Evolutionary conservation across 805 yeast genomes (phyloP), one percentile per base, ranked within the genome.

Genomic region (Myxozyma nipponensis): DNA sequence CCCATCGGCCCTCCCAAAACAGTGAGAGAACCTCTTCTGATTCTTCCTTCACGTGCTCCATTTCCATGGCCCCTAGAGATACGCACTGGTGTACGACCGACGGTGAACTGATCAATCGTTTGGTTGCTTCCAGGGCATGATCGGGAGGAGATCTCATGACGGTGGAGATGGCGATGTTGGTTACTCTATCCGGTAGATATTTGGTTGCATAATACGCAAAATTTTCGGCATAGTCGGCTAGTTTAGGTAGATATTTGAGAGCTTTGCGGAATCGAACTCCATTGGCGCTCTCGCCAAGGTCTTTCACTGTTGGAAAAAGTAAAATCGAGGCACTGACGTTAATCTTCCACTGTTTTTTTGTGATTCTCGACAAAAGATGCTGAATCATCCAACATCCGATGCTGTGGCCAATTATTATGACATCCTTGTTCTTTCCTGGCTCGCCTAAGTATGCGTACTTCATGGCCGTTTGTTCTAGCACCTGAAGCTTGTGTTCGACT

Each of bases 311-410:
- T 1, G 95, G 95, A 47, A 86, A 83, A 18, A 84, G 69, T 45
- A 84, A 68, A 0, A 88, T 87, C 19, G 77, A 71, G 48, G 78
- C 73, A 45, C 63, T 66, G 28, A 79, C 66, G 3, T 66, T 54
- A 25, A 68, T 57, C 18, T 60, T 54, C 1, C 58, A 58, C n/a
- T 47, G 41, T 3, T 63, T 58, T 1, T 57, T 50, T 1, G 36
- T n/a, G 6, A 62, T 47, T 26, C 58, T 49, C 22, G 66, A 60
- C 1, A 77, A 69, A 1, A 79, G 70, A 40, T 84, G 64, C 63
- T 84, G 89, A 2, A 72, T 64, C 39, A 85, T 69, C 71, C 77
- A 85, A 4, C 81, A 73, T 1, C 95, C 95, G 13, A 84, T 77
- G 0, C 91, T 84, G 63, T 85, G 95, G 19, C 87, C 83, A 58